phyloP scores from a whole-genome alignment of 1,139 yeast genomes.

The Geotrichum klebahnii region DNA sequence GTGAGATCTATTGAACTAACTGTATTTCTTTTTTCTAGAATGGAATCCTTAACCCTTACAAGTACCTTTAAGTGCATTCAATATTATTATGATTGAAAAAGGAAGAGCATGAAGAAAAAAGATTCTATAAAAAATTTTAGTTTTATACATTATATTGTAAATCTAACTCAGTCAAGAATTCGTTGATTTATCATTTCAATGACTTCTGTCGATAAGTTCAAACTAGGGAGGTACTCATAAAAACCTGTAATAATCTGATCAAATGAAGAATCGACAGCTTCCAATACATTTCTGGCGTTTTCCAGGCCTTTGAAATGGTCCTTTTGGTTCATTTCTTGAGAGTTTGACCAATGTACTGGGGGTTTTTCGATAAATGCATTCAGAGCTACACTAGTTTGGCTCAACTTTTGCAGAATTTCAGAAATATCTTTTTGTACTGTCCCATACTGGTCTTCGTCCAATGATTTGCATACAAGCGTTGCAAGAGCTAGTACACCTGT shows the following conservation, averaged over 20 bases:
- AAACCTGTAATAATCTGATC: constrained; percentile 12
- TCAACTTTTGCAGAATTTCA: constrained; percentile 32
- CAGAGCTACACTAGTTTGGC: constrained; percentile 31
- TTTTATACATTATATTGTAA: background rate
- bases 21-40: too few relatives aligned
- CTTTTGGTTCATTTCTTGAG: constrained; percentile 2
- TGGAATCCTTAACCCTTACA: constrained; percentile 87
- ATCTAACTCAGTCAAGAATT: background rate
- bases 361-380: constrained; percentile 33
- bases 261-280: constrained; percentile 15
- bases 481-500: constrained; percentile 34
- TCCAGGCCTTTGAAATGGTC: constrained; percentile 1
- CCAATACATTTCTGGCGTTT: constrained; percentile 5
- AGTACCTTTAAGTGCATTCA: constrained; percentile 44
- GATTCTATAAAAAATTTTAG: background rate
- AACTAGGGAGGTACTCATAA: constrained; percentile 12
- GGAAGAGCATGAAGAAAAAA: background rate
- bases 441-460: constrained; percentile 41
- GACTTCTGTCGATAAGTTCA: constrained; percentile 9
- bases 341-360: constrained; percentile 39
- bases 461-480: constrained; percentile 33
- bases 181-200: constrained; percentile 15
- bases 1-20: too few relatives aligned
- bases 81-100: background rate
- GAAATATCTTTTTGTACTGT: constrained; percentile 42